Base-by-base conservation (phyloP, 225 moss, liverwort and hornwort genomes). In the Bryoerythrophyllum caledonicum region DNA sequence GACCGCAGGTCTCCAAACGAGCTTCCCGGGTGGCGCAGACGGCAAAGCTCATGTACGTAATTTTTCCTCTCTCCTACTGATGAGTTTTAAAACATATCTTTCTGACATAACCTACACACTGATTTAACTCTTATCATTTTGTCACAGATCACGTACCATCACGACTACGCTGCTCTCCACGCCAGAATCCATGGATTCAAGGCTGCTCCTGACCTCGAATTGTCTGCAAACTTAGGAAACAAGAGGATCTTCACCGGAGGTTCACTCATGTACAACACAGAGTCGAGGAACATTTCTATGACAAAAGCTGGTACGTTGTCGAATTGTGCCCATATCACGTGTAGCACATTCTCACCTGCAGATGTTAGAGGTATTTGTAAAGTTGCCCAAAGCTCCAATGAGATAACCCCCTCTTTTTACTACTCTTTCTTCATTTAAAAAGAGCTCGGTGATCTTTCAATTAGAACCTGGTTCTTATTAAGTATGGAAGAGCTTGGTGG, bases 181-280 rank as follows among this genome's bases (percentile, higher is more conserved):
- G 85, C 83, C 52, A 86, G 32, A 67, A 77, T 88, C 55, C 78
- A 88, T 83, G 88, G 88, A 67, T 81, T 88, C 54, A 88, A 88
- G 79, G 72, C 83, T 55, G 74, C 85, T 48, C 86, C 88, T 16
- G 86, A 88, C 35, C 76, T 88, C 25, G 88, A 88, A 63, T 63
- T 88, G 41, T 88, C 88, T 19, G 86, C 79, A 35, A 88, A 88
- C 41, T 35, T 88, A 28, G 88, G 88, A 48, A 83, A 85, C 71
- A 83, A 65, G 81, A 83, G 57, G 73, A 63, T 88, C 49, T 88
- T 74, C 40, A 76, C 85, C 17, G 86, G 88, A 74, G 86, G 83
- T 46, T 70, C 81, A 1, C 16, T 88, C 26, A 30, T 86, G 41
- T 88, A 86, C 76, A 88, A 81, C 71, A 81, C 83, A 5, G 83